A percentile compares a stretch with the other conserved stretches of the same genome.
These are phyloP conservation scores for Licmophora abbreviata DNA, from an alignment of 108 stramenopile genomes.

Conservation along the genomic window DNA sequence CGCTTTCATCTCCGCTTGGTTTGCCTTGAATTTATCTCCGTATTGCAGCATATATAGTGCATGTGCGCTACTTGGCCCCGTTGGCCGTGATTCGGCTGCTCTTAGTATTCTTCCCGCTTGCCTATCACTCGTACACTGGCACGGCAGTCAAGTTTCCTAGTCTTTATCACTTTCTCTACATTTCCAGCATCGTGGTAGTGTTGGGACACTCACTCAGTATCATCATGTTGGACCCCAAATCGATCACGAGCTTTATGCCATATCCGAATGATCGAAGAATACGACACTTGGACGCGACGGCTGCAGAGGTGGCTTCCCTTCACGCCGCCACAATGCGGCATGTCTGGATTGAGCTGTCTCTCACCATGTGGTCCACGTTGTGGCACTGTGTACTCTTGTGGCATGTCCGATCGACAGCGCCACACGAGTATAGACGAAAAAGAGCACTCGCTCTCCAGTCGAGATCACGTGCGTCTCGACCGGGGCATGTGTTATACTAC, in stretches of 20 bases:
- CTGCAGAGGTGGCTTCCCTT: constrained; percentile 2
- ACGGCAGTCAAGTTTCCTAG: constrained; percentile 51
- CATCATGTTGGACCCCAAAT: constrained; percentile 42
- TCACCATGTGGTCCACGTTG: constrained; percentile 39
- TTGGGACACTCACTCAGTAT: constrained; percentile 51
- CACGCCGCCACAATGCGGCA: constrained; percentile 15
- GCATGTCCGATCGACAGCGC: constrained; percentile 75
- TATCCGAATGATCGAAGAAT: neutral
- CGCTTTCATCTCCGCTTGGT: constrained; percentile 1
- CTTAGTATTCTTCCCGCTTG: constrained; percentile 52
- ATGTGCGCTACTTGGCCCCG: constrained; percentile 32
- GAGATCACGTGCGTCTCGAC: constrained; percentile 14
- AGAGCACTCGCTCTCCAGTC: constrained; percentile 5
- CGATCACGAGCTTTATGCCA: constrained; percentile 23
- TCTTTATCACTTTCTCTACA: constrained; percentile 50
- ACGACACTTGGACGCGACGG: neutral
- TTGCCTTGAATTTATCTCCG: no score
- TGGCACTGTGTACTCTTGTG: constrained; percentile 68
- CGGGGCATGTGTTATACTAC: constrained; percentile 22
- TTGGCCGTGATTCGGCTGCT: constrained; percentile 46
- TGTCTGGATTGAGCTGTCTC: constrained; percentile 45
- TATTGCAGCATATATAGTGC: constrained; percentile 16
- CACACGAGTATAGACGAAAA: no score
- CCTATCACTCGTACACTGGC: constrained; percentile 68
- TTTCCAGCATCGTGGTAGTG: constrained; percentile 31